Evolutionary conservation across 2,329 filamentous ascomycete genomes (phyloP), one percentile per base, ranked within the genome.

Genomic region (Camillea tinctor): DNA sequence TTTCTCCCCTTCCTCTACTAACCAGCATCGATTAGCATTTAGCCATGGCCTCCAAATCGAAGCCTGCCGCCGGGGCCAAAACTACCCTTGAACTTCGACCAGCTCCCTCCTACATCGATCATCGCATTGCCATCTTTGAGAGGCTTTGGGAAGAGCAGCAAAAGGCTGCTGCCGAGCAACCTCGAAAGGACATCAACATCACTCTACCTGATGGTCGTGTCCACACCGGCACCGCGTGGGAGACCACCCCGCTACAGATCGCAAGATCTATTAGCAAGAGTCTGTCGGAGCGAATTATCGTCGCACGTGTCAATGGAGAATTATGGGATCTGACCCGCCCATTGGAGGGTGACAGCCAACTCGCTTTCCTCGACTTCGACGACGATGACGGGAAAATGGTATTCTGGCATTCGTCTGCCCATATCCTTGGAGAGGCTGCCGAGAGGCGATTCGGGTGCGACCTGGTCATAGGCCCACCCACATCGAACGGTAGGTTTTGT

Each of bases 331-430:
- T 99, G 66, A 92, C 94, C 72, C 84, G 95, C 57, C 94, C 94
- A 4, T 79, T 99, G 40, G 95, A 98, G 81, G 88, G 87, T 77
- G 92, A 88, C 80, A 95, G 92, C 80, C 90, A 86, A 68, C 84
- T 99, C 24, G 90, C 93, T 71, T 83, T 97, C 57, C 83, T 98
- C 64, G 88, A 90, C 65, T 99, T 98, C 80, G 89, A 75, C 72
- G 77, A 84, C 66, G 79, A 82, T 54, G 72, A 91, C 78, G 94
- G 92, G 71, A 93, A 95, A 80, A 92, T 92, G 75, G 94, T 98
- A 59, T 99, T 97, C 80, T 99, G 94, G 94, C 95, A 98, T 77
- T 96, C 92, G 20, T 94, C 90, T 70, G 95, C 95, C 51, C 95
- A 99, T 75, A 89, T 96, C 66, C 86, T 99, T n/a, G 95, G 95